Conservation (phyloP, 208 protist genomes). For the Acanthamoeba healyi region DNA sequence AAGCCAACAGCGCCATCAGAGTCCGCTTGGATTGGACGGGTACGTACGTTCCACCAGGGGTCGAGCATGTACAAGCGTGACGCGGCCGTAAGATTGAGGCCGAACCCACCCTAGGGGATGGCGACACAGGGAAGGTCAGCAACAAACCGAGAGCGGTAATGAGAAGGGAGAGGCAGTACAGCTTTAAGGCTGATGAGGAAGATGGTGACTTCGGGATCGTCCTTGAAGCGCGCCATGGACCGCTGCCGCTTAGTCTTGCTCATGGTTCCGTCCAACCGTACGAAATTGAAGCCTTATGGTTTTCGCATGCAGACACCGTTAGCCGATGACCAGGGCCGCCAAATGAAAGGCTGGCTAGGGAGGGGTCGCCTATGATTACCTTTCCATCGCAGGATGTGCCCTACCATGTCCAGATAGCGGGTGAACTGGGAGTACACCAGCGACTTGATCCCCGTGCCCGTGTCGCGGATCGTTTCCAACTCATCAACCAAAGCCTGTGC, state of each 20-base stretch:
- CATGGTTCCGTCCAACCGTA: neutral
- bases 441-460: slow-evolving; percentile 91
- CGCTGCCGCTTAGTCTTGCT: neutral
- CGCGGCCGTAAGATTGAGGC: slow-evolving; percentile 84
- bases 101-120: slow-evolving; percentile 73
- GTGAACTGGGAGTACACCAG: slow-evolving; percentile 99
- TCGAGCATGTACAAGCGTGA: slow-evolving; percentile 82
- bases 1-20: too few relatives aligned
- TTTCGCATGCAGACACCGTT: too few relatives aligned
- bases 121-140: neutral
- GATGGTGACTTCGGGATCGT: slow-evolving; percentile 64
- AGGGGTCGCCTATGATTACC: too few relatives aligned
- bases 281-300: slow-evolving; percentile 80
- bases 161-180: neutral
- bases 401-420: slow-evolving; percentile 96
- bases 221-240: neutral
- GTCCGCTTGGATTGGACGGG: too few relatives aligned
- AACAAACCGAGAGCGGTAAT: neutral
- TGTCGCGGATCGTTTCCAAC: neutral
- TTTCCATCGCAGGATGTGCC: slow-evolving; percentile 85
- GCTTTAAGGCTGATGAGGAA: slow-evolving; percentile 88
- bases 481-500: neutral
- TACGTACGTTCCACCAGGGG: slow-evolving; percentile 92
- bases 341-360: too few relatives aligned
- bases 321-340: too few relatives aligned